Percentiles rank a stretch among this genome's conserved stretches.
Conservation (phyloP, 768 basidiomycete species). For the Termitomyces sp. region DNA sequence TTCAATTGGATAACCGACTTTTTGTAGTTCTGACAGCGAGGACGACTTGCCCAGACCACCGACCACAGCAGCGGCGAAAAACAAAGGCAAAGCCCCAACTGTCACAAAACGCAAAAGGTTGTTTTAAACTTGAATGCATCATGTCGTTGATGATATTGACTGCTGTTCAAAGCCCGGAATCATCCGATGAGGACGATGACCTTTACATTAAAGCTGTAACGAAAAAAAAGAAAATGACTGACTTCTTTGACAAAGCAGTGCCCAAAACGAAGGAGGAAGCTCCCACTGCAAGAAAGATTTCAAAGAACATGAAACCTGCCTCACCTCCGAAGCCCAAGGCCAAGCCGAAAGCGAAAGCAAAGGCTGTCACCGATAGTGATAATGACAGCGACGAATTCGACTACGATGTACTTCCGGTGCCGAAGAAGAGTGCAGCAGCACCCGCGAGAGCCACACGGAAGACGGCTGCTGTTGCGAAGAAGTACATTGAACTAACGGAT, state of each 20-base stretch:
- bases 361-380: constrained; percentile 39
- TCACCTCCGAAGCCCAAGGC: constrained; percentile 45
- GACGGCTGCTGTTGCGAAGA: constrained; percentile 37
- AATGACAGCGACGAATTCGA: constrained; percentile 36
- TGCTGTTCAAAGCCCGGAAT: constrained; percentile 21
- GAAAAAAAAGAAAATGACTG: constrained; percentile 56
- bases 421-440: constrained; percentile 37
- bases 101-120: constrained; percentile 68
- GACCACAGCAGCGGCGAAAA: constrained; percentile 4
- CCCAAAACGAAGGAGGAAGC: constrained; percentile 31
- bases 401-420: constrained; percentile 33
- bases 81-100: constrained; percentile 18
- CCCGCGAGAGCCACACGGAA: constrained; percentile 45
- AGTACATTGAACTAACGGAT: constrained; percentile 56
- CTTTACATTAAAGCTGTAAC: constrained; percentile 36
- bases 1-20: not conserved
- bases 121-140: not conserved
- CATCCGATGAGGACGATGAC: constrained; percentile 34
- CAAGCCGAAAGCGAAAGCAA: constrained; percentile 37
- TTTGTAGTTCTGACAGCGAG: constrained; percentile 2
- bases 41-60: constrained; percentile 5
- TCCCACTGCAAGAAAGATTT: constrained; percentile 41
- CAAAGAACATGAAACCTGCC: constrained; percentile 56
- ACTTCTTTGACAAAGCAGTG: constrained; percentile 52
- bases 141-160: not conserved